These are phyloP conservation scores for Lactuca saligna DNA, from an alignment of 129 eudicot genomes.

Conservation along the genomic window DNA sequence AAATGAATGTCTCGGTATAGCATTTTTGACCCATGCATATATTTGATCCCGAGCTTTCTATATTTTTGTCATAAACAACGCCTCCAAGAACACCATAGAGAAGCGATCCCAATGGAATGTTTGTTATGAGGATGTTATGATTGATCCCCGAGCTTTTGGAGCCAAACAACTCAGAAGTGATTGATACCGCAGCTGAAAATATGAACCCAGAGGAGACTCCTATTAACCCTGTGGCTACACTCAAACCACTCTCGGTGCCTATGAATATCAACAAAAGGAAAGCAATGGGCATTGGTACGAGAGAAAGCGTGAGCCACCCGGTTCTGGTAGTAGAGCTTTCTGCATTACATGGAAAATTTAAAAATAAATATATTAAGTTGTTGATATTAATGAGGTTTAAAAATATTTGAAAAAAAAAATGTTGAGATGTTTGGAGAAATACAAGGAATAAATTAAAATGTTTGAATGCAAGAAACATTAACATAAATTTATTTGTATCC, in stretches of 20 bases:
- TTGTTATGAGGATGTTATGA: conserved; percentile 72
- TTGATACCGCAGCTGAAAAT: conserved; percentile 65
- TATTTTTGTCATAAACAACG: conserved; percentile 46
- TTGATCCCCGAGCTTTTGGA: conserved; percentile 63
- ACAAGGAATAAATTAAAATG: too few species aligned
- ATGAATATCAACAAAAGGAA: conserved; percentile 46
- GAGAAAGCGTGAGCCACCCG: conserved; percentile 59
- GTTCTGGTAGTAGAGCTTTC: conserved; percentile 49
- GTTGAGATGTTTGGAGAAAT: too few species aligned
- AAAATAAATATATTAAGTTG: not conserved
- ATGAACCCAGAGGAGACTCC: conserved; percentile 60
- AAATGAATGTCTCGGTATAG: conserved; percentile 47
- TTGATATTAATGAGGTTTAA: too few species aligned
- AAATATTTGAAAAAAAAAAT: too few species aligned
- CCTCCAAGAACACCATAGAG: conserved; percentile 65
- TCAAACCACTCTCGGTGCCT: conserved; percentile 27
- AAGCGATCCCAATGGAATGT: conserved; percentile 70
- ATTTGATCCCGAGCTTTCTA: conserved; percentile 36
- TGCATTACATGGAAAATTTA: conserved; percentile 27
- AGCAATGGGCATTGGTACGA: conserved; percentile 61
- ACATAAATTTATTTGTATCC: too few species aligned
- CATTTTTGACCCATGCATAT: conserved; percentile 64
- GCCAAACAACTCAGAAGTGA: conserved; percentile 72
- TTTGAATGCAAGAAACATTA: too few species aligned
- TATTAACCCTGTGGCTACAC: conserved; percentile 49